Conservation (phyloP, 2,329 filamentous ascomycete genomes). For the Emergomyces pasteurianus region DNA sequence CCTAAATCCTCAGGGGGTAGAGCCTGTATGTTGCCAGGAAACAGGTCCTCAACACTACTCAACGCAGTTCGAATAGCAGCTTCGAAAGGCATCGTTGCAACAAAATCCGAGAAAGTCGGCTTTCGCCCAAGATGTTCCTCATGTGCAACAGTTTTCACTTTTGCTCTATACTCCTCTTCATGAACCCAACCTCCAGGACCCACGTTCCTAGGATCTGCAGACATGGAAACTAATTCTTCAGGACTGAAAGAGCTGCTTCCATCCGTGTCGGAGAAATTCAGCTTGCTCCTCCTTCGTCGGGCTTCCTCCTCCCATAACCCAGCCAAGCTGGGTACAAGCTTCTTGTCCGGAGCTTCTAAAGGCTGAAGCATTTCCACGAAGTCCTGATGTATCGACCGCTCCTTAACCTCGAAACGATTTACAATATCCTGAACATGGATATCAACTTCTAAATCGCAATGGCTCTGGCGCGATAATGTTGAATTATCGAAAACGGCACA, state of each 20-base stretch:
- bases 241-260: constrained; percentile 69
- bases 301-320: constrained; percentile 87
- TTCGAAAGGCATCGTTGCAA: constrained; percentile 43
- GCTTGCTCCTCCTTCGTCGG: constrained; percentile 58
- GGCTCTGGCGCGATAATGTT: constrained; percentile 62
- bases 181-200: constrained; percentile 81
- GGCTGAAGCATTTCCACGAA: constrained; percentile 64
- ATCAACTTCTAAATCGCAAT: constrained; percentile 84
- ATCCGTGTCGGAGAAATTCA: constrained; percentile 51
- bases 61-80: constrained; percentile 60
- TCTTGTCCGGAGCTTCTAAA: constrained; percentile 52
- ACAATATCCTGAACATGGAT: constrained; percentile 77
- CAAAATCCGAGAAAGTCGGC: constrained; percentile 54
- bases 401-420: constrained; percentile 64
- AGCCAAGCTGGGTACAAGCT: constrained; percentile 87
- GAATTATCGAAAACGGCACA: constrained; percentile 50
- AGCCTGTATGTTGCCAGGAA: constrained; percentile 49
- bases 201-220: constrained; percentile 62
- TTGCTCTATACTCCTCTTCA: constrained; percentile 65
- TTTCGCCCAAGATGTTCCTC: constrained; percentile 47
- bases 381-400: constrained; percentile 73
- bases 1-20: constrained; percentile 13
- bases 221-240: constrained; percentile 79
- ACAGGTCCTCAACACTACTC: constrained; percentile 80
- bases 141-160: constrained; percentile 50